Base-by-base conservation (phyloP, 306 rosid genomes). In the Glycyrrhiza uralensis region DNA sequence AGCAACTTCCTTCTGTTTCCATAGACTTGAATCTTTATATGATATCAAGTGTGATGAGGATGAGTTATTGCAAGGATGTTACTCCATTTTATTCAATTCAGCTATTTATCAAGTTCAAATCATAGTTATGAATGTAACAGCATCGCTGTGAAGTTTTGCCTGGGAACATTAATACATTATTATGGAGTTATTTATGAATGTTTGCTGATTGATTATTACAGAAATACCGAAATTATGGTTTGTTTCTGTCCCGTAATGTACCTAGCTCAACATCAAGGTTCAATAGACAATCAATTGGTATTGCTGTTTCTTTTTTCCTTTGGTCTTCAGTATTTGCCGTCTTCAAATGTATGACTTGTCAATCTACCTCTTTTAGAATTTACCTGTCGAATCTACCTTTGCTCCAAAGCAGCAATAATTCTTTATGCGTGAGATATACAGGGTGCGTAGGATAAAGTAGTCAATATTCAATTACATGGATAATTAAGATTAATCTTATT, bases 121-220 rank as follows among this genome's bases (percentile, higher is more conserved):
- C 71, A 42, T 58, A 71, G 28, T 12, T 79, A 20, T n/a, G 30
- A 14, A 7, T 79, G 74, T 67, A n/a, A 38, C 44, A 10, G 64
- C 14, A 1, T 26, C 1, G 64, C 32, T 44, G 60, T 74, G 47
- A 45, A 51, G 68, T 61, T 80, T 69, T 80, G 64, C 20, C 36
- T 19, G 33, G 68, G 58, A 72, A 52, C 49, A 39, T 49, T 13
- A 32, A 49, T 13, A 47, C 26, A 35, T 44, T 24, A 38, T 32
- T 36, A 46, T 46, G 61, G 18, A 18, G 36, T 52, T 41, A 42
- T 69, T 36, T 28, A 24, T 70, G 5, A 5, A 50, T 52, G 56
- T 60, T 23, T 33, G 2, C 12, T 23, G 38, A 5, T 30, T 22
- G 32, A 45, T 39, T 29, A 14, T 41, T 42, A 29, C 50, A n/a